Evolutionary conservation across 1,284 basidiomycete genomes (phyloP), one percentile per base, ranked within the genome.

Genomic region (Vanrija sp.): DNA sequence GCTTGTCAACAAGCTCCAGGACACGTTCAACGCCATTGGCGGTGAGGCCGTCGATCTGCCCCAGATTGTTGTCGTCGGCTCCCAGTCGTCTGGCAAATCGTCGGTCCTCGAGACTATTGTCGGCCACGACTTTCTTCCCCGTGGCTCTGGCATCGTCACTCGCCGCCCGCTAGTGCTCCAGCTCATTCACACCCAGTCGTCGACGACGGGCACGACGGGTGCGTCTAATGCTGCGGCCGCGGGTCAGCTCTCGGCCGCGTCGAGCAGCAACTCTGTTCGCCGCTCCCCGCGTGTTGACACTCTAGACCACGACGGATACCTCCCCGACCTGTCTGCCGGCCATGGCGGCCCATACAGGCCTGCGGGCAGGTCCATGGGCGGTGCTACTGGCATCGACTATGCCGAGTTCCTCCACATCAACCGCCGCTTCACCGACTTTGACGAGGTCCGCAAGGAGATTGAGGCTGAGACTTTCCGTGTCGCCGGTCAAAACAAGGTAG

Each of bases 391-490:
- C 60, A 84, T 83, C 23, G 93, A 95, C 80, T 98, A 94, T 84
- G 95, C 85, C 49, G 95, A 98, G 76, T 98, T 98, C 76, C 82
- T 98, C 27, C 95, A 98, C 75, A 82, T 95, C 59, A 93, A 98
- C 82, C 91, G 91, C 72, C 85, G 89, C 47, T 98, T 95, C 77
- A 94, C 91, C 44, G 94, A 98, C 71, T 98, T 96, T 71, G 81
- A 83, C 50, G 94, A 98, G 66, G 89, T 98, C 63, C 83, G 93
- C 37, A 87, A 87, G 62, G 96, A 99, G 78, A 98, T 99, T 61
- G 95, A 98, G 77, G 89, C 92, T 72, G 96, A 99, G 80, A 98
- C 96, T 3, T 94, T 88, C 74, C 81, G 95, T 42, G 95, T 99
- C 24, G 95, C 96, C 0, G 95, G 95, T 0, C 94, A 98, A 80